phyloP scores from a whole-genome alignment of 2,329 filamentous ascomycete genomes.

The Zalaria sp. region DNA sequence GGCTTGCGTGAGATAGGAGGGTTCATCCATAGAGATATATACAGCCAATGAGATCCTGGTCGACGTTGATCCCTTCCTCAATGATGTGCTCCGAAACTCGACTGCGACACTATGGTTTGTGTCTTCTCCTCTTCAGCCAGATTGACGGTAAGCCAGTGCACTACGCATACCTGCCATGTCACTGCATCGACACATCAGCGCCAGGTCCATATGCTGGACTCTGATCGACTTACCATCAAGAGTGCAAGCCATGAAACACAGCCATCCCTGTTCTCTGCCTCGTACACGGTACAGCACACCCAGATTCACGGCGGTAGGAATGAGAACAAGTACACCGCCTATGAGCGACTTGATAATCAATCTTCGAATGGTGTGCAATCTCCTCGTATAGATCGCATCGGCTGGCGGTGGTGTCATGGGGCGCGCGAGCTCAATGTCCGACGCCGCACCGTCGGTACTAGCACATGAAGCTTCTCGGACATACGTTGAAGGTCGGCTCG shows the following conservation, averaged over 20 bases:
- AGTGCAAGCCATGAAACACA: slow-evolving; percentile 26
- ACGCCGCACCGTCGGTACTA: neutral
- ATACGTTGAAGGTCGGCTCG: neutral
- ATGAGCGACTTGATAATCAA: slow-evolving; percentile 25
- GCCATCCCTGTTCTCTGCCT: slow-evolving; percentile 24
- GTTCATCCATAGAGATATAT: too few relatives aligned
- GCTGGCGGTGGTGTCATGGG: neutral
- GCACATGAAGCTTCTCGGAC: neutral
- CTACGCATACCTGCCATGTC: slow-evolving; percentile 18
- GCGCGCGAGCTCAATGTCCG: neutral
- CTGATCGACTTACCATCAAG: slow-evolving; percentile 20
- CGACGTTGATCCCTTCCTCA: too few relatives aligned
- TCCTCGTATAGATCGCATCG: neutral
- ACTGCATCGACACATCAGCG: slow-evolving; percentile 9
- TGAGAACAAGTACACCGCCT: slow-evolving; percentile 22
- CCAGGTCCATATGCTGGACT: too few relatives aligned
- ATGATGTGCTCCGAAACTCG: too few relatives aligned
- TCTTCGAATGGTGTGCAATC: slow-evolving; percentile 21
- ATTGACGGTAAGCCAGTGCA: slow-evolving; percentile 22
- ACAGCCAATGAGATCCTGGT: too few relatives aligned
- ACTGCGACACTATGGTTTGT: neutral
- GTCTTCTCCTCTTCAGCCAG: slow-evolving; percentile 10
- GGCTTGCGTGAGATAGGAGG: too few relatives aligned
- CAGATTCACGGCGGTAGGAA: slow-evolving; percentile 25
- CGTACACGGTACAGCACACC: slow-evolving; percentile 15